phyloP scores from a whole-genome alignment of 2,329 filamentous ascomycete genomes.

The Cyphellophora europaea region DNA sequence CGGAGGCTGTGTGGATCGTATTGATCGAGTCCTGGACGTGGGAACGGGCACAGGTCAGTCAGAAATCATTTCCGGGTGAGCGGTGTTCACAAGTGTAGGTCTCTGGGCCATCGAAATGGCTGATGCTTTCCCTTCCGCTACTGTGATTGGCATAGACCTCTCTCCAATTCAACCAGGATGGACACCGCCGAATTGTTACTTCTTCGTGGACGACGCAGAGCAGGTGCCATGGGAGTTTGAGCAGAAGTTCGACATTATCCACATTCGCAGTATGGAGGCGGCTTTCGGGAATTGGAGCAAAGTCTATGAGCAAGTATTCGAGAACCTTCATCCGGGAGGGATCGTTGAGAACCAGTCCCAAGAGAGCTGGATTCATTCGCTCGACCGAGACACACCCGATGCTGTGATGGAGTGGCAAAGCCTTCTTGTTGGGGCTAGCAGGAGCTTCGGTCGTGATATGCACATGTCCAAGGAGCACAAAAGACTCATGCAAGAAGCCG shows the following conservation, averaged over 20 bases:
- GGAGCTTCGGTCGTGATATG: neutral
- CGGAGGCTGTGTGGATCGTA: neutral
- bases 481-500: neutral
- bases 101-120: conserved; percentile 15
- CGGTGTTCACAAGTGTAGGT: too few relatives aligned
- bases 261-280: conserved; percentile 7
- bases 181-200: conserved; percentile 23
- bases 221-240: conserved; percentile 23
- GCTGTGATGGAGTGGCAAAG: neutral
- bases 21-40: conserved; percentile 9
- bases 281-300: conserved; percentile 5
- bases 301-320: conserved; percentile 6
- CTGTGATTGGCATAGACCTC: conserved; percentile 17
- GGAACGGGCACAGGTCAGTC: conserved; percentile 11
- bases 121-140: conserved; percentile 16
- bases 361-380: neutral
- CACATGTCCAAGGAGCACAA: neutral
- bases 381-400: neutral
- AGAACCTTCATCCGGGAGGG: conserved; percentile 30
- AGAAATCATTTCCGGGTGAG: too few relatives aligned
- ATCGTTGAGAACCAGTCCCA: conserved; percentile 27
- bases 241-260: conserved; percentile 20
- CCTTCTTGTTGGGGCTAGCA: neutral
- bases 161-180: conserved; percentile 15
- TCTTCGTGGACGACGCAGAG: conserved; percentile 22